Conservation (phyloP, 139 green algal genomes). For the Chlamydomonas schloesseri region DNA sequence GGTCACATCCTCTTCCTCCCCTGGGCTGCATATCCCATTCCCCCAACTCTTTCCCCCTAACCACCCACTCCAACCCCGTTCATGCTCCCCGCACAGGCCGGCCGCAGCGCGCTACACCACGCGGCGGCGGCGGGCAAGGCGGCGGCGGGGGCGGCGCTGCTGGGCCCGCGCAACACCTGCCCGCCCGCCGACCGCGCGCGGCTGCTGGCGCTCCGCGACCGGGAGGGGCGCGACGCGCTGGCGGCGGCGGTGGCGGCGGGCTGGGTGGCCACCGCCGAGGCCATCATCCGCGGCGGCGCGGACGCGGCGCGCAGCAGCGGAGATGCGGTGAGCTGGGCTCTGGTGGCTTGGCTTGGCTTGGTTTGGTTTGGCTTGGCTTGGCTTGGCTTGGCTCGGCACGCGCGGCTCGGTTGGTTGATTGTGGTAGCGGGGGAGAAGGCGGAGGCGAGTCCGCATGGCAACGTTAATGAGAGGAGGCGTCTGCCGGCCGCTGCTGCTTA, state of each 20-base stretch:
- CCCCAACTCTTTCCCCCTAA: no score
- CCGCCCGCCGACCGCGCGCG: not conserved
- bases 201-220: conserved; percentile 1
- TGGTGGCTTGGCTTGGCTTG: not conserved
- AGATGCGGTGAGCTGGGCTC: not conserved
- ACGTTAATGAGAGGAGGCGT: no score
- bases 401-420: no score
- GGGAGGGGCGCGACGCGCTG: not conserved
- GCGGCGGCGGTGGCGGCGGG: not conserved
- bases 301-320: not conserved
- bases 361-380: no score
- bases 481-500: no score
- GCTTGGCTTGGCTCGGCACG: no score
- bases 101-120: conserved; percentile 4
- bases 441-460: not conserved
- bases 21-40: no score
- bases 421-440: not conserved
- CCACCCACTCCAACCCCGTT: no score
- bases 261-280: not conserved
- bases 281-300: not conserved
- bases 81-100: not conserved
- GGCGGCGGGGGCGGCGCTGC: not conserved
- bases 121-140: not conserved
- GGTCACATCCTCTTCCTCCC: no score
- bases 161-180: conserved; percentile 3